A percentile compares a stretch with the other conserved stretches of the same genome.
These are phyloP conservation scores for Herpomyces periplanetae DNA, from an alignment of 2,329 filamentous ascomycete species.

Conservation along the genomic window DNA sequence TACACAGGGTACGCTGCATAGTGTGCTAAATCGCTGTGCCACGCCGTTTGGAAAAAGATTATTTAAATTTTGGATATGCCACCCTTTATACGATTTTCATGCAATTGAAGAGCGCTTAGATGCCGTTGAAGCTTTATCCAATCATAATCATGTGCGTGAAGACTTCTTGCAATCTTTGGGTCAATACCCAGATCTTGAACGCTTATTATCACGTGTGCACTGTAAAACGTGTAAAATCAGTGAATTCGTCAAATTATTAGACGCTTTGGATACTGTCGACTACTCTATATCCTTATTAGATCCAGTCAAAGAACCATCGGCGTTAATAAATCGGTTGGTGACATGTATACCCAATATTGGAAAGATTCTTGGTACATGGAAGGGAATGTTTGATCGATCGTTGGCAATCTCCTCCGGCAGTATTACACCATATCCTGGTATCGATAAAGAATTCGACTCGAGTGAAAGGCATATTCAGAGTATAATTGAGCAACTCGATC, in stretches of 20 bases:
- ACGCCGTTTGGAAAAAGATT: conserved; percentile 89
- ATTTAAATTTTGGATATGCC: conserved; percentile 86
- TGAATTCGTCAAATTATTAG: conserved; percentile 67
- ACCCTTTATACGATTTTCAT: conserved; percentile 46
- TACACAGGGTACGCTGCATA: conserved; percentile 49
- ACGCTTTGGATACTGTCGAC: conserved; percentile 91
- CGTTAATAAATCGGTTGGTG: conserved; percentile 48
- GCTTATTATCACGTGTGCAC: conserved; percentile 71
- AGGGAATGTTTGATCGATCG: conserved; percentile 48
- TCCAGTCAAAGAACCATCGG: conserved; percentile 26
- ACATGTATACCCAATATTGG: conserved; percentile 47
- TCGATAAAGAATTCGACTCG: conserved; percentile 65
- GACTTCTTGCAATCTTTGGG: conserved; percentile 56
- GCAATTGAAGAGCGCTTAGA: conserved; percentile 81
- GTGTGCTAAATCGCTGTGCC: conserved; percentile 61
- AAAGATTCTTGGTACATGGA: conserved; percentile 40
- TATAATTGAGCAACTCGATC: conserved; percentile 29
- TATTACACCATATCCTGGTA: conserved; percentile 43
- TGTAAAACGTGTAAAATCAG: conserved; percentile 58
- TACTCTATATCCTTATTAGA: conserved; percentile 54
- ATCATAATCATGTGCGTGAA: conserved; percentile 37
- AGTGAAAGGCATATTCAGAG: conserved; percentile 36
- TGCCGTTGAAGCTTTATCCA: conserved; percentile 67
- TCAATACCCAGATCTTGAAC: conserved; percentile 72
- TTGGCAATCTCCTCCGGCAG: conserved; percentile 41